A percentile compares a stretch with the other conserved stretches of the same genome.
Evolutionary conservation across 495 filamentous ascomycete species (phyloP).

Genomic region (Hypoxylon perforatum): DNA sequence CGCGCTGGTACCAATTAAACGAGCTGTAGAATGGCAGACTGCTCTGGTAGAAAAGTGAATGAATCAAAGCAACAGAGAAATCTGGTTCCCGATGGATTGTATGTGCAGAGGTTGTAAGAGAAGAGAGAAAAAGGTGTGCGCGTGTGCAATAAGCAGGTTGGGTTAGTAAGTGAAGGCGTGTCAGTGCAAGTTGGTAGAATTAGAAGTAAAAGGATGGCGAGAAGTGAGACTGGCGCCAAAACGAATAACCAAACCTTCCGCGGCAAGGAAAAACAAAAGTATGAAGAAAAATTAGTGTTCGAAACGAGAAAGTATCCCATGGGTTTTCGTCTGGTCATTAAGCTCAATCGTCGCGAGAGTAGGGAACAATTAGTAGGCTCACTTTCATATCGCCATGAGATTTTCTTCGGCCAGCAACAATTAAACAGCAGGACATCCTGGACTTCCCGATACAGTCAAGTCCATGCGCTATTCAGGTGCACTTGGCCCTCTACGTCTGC

Average conservation of each 20-base stretch:
- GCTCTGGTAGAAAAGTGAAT: neutral
- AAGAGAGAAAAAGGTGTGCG: neutral
- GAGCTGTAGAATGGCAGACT: neutral
- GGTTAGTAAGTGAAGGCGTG: neutral
- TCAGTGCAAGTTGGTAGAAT: neutral
- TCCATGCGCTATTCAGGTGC: conserved; percentile 28
- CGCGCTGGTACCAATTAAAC: neutral
- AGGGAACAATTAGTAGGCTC: conserved; percentile 25
- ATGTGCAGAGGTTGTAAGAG: neutral
- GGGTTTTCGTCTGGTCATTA: conserved; percentile 6
- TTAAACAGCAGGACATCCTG: conserved; percentile 40
- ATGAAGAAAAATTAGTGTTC: conserved; percentile 5
- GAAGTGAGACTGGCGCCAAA: no score
- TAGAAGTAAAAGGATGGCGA: no score
- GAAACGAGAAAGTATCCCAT: conserved; percentile 4
- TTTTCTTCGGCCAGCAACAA: conserved; percentile 47
- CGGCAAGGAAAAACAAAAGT: neutral
- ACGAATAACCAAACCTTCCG: no score
- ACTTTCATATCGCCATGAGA: conserved; percentile 41
- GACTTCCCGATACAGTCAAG: conserved; percentile 49
- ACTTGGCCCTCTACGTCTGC: conserved; percentile 26
- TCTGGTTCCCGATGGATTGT: conserved; percentile 1
- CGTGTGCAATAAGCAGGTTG: neutral
- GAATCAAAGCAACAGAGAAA: neutral
- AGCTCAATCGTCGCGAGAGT: conserved; percentile 23